Percentiles rank a stretch among this genome's conserved stretches.
phyloP scores from a whole-genome alignment of 129 eudicot species.

The Arctium minus region DNA sequence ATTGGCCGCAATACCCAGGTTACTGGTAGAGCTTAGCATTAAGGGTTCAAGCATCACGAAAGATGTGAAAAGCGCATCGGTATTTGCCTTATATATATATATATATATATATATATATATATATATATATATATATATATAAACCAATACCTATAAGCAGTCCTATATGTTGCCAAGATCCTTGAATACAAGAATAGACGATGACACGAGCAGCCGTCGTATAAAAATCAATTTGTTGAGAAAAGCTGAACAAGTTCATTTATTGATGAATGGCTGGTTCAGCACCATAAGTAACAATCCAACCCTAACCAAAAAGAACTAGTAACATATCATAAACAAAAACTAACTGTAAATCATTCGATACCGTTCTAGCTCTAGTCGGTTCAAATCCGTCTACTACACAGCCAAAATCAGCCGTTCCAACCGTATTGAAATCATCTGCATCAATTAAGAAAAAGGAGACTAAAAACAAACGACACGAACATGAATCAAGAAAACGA shows the following conservation, averaged over 20 bases:
- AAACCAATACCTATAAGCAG: neutral
- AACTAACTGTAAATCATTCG: slow-evolving; percentile 1
- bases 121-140: too few species aligned
- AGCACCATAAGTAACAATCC: neutral
- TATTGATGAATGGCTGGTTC: slow-evolving; percentile 15
- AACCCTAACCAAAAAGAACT: neutral
- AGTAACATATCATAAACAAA: neutral
- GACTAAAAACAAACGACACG: neutral
- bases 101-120: too few species aligned
- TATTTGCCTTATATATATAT: too few species aligned
- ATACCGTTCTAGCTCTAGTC: neutral
- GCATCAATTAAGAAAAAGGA: slow-evolving; percentile 19
- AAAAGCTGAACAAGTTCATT: slow-evolving; percentile 12
- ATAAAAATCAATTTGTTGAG: neutral
- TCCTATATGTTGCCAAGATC: neutral
- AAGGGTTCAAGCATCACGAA: too few species aligned
- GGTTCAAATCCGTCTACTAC: neutral
- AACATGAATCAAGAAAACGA: neutral
- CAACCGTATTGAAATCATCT: slow-evolving; percentile 4
- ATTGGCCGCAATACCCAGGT: too few species aligned
- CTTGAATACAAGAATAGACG: slow-evolving; percentile 8
- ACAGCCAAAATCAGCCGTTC: neutral
- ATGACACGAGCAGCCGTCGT: neutral
- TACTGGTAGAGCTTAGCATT: too few species aligned
- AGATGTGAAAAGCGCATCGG: neutral